phyloP scores from a whole-genome alignment of 441 rosid genomes.

The Sinapis alba region DNA sequence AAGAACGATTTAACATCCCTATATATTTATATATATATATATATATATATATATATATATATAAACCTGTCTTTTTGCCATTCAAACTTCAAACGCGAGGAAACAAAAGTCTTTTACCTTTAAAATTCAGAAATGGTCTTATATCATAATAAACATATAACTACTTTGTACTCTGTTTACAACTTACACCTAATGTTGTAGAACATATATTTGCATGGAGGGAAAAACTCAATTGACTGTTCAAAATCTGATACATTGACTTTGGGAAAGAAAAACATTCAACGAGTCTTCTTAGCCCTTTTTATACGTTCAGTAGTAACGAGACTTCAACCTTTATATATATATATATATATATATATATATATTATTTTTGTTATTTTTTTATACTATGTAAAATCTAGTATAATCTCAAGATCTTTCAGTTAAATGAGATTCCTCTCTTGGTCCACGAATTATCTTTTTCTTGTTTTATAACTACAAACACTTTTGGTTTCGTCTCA shows the following conservation, averaged over 20 bases:
- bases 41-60: too few relatives aligned
- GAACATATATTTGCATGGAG: neutral
- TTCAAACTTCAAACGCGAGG: neutral
- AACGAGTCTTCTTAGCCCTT: neutral
- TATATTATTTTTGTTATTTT: too few relatives aligned
- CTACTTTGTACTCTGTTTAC: neutral
- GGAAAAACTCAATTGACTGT: constrained; percentile 10
- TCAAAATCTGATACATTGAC: constrained; percentile 11
- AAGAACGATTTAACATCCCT: neutral
- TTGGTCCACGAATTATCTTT: neutral
- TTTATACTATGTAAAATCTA: neutral
- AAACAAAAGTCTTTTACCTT: neutral
- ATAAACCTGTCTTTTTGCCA: neutral
- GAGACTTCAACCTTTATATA: neutral
- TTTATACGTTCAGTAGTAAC: neutral
- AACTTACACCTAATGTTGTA: neutral
- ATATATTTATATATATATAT: too few relatives aligned
- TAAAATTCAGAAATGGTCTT: neutral
- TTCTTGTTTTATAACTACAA: constrained; percentile 12
- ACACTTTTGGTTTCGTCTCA: constrained; percentile 10
- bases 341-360: neutral
- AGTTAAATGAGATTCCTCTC: neutral
- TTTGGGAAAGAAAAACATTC: neutral
- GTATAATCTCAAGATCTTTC: neutral
- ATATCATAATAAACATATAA: neutral